Conservation (phyloP, 495 filamentous ascomycete species). For the Podospora pseudoanserina region DNA sequence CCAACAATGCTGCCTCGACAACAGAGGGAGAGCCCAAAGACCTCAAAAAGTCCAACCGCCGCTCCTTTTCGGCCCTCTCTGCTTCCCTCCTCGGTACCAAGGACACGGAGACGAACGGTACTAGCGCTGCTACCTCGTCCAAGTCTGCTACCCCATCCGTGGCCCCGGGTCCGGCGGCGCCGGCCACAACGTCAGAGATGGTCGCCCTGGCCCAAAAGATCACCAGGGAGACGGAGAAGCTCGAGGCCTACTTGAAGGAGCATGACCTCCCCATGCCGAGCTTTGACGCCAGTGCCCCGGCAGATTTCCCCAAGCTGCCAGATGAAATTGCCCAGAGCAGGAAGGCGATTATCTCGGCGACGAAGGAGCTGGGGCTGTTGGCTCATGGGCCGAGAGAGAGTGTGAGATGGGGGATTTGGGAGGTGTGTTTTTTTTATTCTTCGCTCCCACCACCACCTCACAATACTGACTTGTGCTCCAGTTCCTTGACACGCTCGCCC, state of each 20-base stretch:
- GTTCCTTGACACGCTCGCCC: slow-evolving; percentile 40
- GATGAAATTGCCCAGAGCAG: slow-evolving; percentile 37
- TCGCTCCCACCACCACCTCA: not conserved
- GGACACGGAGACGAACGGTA: slow-evolving; percentile 19
- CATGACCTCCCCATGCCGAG: slow-evolving; percentile 36
- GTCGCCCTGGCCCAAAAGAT: slow-evolving; percentile 39
- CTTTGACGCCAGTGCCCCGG: slow-evolving; percentile 37
- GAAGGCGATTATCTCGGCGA: slow-evolving; percentile 37
- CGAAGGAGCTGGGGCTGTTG: slow-evolving; percentile 38
- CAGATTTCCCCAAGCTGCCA: slow-evolving; percentile 39
- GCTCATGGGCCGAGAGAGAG: slow-evolving; percentile 42
- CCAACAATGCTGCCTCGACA: slow-evolving; percentile 13
- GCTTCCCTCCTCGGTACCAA: slow-evolving; percentile 20
- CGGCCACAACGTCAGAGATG: slow-evolving; percentile 35
- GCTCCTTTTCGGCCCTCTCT: slow-evolving; percentile 26
- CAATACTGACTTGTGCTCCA: slow-evolving; percentile 13
- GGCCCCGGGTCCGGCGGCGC: not conserved
- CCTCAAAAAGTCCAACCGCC: slow-evolving; percentile 31
- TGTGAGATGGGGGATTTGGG: slow-evolving; percentile 42
- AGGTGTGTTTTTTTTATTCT: slow-evolving; percentile 24
- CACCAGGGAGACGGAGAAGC: slow-evolving; percentile 37
- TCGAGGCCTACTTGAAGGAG: slow-evolving; percentile 39
- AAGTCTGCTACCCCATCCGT: slow-evolving; percentile 5
- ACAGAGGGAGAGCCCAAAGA: slow-evolving; percentile 23
- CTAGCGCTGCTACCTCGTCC: not conserved